Evolutionary conservation across 345 rosid species (phyloP), one percentile per base, ranked within the genome.

Genomic region (Viola odorata): DNA sequence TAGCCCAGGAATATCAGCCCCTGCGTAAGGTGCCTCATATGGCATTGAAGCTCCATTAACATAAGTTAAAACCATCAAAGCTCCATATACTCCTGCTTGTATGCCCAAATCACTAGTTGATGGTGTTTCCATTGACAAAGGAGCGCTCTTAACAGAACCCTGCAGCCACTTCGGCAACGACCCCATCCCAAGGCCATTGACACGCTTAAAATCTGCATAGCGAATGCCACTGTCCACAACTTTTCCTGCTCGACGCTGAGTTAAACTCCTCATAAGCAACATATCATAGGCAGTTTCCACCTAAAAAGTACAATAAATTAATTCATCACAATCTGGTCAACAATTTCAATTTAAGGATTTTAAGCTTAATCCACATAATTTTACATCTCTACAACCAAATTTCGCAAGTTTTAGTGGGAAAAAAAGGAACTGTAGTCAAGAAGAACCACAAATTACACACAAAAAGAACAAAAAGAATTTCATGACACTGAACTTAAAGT

Each of bases 201-300:
- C 77, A 39, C 90, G 78, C 75, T 90, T 90, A 61, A 94, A 97
- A 78, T 94, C 97, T 5, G 99, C 99, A 74, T 84, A 94, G 4
- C 91, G 87, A 45, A 94, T 76, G 71, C 70, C 79, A 75, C 85
- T 85, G 72, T 75, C 77, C 52, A 76, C 82, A 36, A 90, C 97
- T 75, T 88, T 94, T 55, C 97, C 99, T 37, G 91, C 78, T 73
- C 82, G 85, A 41, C 99, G 90, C 78, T 81, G 99, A 67, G 88
- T 84, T 51, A 94, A 77, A 77, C 97, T 94, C 67, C 77, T 81
- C 99, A 90, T 90, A 66, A 90, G 97, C 77, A 94, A 62, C 99
- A 94, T 90, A 66, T 94, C 97, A 76, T 90, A 90, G 5, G 97
- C 99, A 71, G 99, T 89, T 74, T 94, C 97, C 15, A 79, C 96